Base-by-base conservation (phyloP, 306 rosid species). In the Gastrolobium villosum region DNA sequence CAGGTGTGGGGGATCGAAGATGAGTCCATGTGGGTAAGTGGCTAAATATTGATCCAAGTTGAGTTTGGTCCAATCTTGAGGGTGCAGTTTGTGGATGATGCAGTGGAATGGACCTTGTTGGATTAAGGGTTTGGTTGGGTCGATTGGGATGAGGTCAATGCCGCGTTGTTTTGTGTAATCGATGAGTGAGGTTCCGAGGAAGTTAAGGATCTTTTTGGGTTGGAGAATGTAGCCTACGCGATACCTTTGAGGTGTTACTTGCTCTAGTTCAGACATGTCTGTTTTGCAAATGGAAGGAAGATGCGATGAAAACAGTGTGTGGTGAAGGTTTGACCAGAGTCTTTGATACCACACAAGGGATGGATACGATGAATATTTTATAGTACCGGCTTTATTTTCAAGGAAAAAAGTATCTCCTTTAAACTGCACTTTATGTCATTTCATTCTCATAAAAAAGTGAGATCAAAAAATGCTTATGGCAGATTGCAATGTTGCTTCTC, bases 71-170 rank as follows among this genome's bases (percentile, higher is more conserved):
- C 77, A 78, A 50, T 66, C 68, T 28, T 62, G 10, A 9, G 44
- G 11, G 32, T 73, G 55, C 10, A 72, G 30, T 59, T 78, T 83
- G 59, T 83, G 83, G 7, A 83, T 48, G 26, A 83, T n/a, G 48
- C 81, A 82, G 32, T 76, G 68, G 5, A 82, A 82, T 11, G 14
- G 71, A 52, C 79, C 79, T 14, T 83, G 83, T 56, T 72, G 71
- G 34, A 59, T 40, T 70, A 78, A 62, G 59, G 80, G 64, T 48
- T 43, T 78, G 6, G 2, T 7, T 43, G 0, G 34, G 14, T 83
- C 60, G 56, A 78, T 67, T 10, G 26, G 81, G n/a, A 73, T 7
- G 59, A 73, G 70, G 36, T 74, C 72, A 7, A 78, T 60, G 10
- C 81, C 62, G 2, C 40, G 76, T 34, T 66, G 37, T 2, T 52